These are phyloP conservation scores for Punica granatum DNA, from an alignment of 345 rosid species.

Conservation along the genomic window DNA sequence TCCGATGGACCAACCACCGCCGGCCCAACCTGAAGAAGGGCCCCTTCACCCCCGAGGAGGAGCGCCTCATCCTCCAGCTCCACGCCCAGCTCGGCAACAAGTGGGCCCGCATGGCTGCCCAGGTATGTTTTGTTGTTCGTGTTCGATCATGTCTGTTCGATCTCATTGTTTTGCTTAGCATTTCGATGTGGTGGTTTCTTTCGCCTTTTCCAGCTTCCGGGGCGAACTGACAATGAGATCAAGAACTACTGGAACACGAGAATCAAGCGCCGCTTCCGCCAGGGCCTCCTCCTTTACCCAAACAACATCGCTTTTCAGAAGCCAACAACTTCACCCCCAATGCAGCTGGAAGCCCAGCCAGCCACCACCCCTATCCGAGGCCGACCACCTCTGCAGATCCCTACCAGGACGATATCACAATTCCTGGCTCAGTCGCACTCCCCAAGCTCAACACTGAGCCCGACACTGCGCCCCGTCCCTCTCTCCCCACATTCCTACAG, in stretches of 20 bases:
- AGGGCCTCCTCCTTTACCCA: conserved; percentile 57
- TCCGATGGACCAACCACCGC: conserved; percentile 25
- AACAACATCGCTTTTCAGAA: conserved; percentile 43
- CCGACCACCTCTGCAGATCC: conserved; percentile 13
- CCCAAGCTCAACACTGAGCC: conserved; percentile 28
- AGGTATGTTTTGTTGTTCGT: conserved; percentile 7
- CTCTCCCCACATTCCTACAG: conserved; percentile 17
- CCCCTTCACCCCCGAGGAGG: conserved; percentile 19
- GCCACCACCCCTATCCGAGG: not conserved
- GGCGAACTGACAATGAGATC: conserved; percentile 72
- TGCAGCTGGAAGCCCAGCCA: conserved; percentile 8
- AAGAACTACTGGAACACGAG: conserved; percentile 75
- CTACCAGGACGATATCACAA: not conserved
- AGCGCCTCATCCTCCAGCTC: conserved; percentile 19
- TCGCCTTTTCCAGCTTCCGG: conserved; percentile 35
- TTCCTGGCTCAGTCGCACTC: not conserved
- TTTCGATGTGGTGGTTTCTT: not conserved
- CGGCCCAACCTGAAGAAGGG: conserved; percentile 24
- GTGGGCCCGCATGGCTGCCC: conserved; percentile 27
- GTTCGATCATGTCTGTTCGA: not conserved
- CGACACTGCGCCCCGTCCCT: conserved; percentile 33
- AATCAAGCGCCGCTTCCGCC: conserved; percentile 54
- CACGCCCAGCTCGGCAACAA: conserved; percentile 24
- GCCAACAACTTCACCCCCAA: conserved; percentile 13
- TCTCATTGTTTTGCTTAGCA: not conserved